phyloP scores from a whole-genome alignment of 768 basidiomycete species.

The Xerocomus spinulosus region DNA sequence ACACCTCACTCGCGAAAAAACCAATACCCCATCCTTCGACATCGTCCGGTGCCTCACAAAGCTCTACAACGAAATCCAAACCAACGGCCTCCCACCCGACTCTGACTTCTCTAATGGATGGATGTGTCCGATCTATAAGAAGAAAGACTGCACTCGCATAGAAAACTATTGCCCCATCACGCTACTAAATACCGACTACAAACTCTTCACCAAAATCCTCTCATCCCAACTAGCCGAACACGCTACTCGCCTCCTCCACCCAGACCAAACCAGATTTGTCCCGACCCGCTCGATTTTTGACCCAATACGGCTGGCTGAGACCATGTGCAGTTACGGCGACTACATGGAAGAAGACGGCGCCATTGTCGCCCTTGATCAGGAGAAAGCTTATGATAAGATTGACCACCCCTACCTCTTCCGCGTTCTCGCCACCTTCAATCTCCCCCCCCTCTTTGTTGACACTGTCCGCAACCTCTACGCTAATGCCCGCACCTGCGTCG shows the following conservation, averaged over 20 bases:
- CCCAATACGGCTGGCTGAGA: slow-evolving; percentile 27
- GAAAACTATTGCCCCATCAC: slow-evolving; percentile 38
- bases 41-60: neutral
- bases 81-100: slow-evolving; percentile 8
- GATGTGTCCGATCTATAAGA: slow-evolving; percentile 40
- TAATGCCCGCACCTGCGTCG: neutral
- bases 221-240: slow-evolving; percentile 13
- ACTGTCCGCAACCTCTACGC: neutral
- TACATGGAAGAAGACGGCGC: slow-evolving; percentile 22
- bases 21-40: slow-evolving; percentile 8
- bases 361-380: slow-evolving; percentile 30
- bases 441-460: neutral
- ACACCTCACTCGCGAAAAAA: too few relatives aligned
- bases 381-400: slow-evolving; percentile 39
- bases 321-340: slow-evolving; percentile 18
- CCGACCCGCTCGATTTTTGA: slow-evolving; percentile 26
- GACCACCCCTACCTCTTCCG: slow-evolving; percentile 26
- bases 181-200: slow-evolving; percentile 33
- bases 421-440: neutral
- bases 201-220: slow-evolving; percentile 26
- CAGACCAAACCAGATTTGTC: slow-evolving; percentile 39
- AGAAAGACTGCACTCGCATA: slow-evolving; percentile 29
- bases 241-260: slow-evolving; percentile 9
- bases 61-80: slow-evolving; percentile 26
- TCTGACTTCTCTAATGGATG: slow-evolving; percentile 29